phyloP scores from a whole-genome alignment of 169 alveolate genomes.

The Plasmodium vivax region DNA sequence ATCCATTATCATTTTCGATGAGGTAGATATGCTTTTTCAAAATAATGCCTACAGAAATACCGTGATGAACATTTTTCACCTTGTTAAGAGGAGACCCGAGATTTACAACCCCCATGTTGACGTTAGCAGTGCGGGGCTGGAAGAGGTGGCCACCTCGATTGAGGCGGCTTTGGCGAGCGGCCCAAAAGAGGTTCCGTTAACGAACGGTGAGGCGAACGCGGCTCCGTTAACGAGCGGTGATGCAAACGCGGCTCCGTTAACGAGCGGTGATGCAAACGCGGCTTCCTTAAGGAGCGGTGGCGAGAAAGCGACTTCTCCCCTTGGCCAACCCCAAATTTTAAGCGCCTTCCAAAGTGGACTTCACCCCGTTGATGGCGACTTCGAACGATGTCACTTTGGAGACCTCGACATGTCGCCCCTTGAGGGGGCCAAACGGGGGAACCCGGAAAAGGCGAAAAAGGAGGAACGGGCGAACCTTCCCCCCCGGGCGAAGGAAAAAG shows the following conservation, averaged over 20 bases:
- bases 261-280: background rate
- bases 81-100: conserved; percentile 80
- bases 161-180: too few species aligned
- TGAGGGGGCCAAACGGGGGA: background rate
- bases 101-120: conserved; percentile 78
- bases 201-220: background rate
- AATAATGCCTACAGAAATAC: conserved; percentile 83
- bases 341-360: background rate
- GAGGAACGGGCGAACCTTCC: background rate
- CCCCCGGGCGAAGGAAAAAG: background rate
- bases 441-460: background rate
- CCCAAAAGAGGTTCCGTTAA: too few species aligned
- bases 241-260: background rate
- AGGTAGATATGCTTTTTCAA: conserved; percentile 82
- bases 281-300: background rate
- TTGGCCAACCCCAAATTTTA: background rate
- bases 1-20: conserved; percentile 83
- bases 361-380: background rate
- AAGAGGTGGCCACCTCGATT: conserved; percentile 13
- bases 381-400: background rate
- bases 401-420: background rate
- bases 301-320: background rate
- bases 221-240: background rate
- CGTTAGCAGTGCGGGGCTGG: conserved; percentile 19
- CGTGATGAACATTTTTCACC: conserved; percentile 79